These are phyloP conservation scores for Solanum arcanum DNA, from an alignment of 257 asterid genomes.

Conservation along the genomic window DNA sequence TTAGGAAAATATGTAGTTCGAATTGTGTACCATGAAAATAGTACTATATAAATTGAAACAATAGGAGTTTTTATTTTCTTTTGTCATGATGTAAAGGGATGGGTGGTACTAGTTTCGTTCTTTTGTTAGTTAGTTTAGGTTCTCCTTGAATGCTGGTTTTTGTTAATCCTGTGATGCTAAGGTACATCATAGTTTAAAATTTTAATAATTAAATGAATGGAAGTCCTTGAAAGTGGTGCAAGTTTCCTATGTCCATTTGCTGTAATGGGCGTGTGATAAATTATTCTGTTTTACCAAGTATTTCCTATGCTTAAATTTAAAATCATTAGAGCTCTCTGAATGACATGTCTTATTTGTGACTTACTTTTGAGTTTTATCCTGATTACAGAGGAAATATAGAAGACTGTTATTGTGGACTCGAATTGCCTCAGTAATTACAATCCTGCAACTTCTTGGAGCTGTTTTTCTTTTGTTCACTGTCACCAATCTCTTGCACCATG, in stretches of 20 bases:
- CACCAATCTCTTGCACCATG: not conserved
- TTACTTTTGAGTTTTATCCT: not conserved
- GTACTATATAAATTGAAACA: no score
- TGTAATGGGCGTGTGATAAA: not conserved
- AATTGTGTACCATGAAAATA: no score
- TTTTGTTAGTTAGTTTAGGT: not conserved
- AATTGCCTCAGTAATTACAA: slow-evolving; percentile 11
- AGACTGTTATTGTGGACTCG: slow-evolving; percentile 17
- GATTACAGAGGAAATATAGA: slow-evolving; percentile 8
- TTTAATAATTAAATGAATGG: not conserved
- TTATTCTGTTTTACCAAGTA: not conserved
- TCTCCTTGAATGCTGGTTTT: not conserved
- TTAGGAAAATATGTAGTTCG: no score
- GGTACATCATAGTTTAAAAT: not conserved
- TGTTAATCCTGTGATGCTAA: not conserved
- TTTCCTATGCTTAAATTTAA: not conserved
- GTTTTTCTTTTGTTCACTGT: slow-evolving; percentile 5
- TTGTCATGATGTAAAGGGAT: not conserved
- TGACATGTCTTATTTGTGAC: not conserved
- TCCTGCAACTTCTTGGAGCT: slow-evolving; percentile 12
- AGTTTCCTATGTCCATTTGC: not conserved
- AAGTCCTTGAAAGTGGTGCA: not conserved
- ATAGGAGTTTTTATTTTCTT: no score
- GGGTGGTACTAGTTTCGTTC: not conserved
- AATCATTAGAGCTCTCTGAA: not conserved